These are phyloP conservation scores for Amanita molliuscula DNA, from an alignment of 768 basidiomycete genomes.

Conservation along the genomic window DNA sequence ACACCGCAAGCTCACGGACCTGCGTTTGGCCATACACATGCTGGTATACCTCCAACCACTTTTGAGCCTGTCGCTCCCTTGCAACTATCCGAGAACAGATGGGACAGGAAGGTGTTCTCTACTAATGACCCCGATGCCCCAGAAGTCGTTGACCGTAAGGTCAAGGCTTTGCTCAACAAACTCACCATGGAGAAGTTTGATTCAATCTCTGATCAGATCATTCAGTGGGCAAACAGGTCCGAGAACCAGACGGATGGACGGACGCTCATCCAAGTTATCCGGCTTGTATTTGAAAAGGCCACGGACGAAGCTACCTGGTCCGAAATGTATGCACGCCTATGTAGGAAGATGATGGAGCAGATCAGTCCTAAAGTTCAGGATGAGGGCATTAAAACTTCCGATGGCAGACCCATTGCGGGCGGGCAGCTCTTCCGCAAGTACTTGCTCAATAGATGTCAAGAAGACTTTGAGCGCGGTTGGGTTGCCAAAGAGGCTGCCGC, in stretches of 20 bases:
- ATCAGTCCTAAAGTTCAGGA: constrained; percentile 85
- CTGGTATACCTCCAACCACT: constrained; percentile 16
- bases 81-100: constrained; percentile 71
- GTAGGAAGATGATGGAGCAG: constrained; percentile 92
- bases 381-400: constrained; percentile 69
- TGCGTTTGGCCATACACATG: constrained; percentile 19
- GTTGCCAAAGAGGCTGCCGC: constrained; percentile 79
- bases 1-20: constrained; percentile 28
- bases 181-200: constrained; percentile 96
- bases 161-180: constrained; percentile 88
- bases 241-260: constrained; percentile 88
- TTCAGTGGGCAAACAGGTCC: constrained; percentile 90
- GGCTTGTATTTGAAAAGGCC: constrained; percentile 94
- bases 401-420: constrained; percentile 86
- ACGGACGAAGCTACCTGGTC: constrained; percentile 95
- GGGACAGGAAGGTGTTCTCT: constrained; percentile 49
- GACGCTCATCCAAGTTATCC: constrained; percentile 92
- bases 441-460: constrained; percentile 91
- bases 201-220: constrained; percentile 90
- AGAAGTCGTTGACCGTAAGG: constrained; percentile 86
- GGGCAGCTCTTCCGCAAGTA: constrained; percentile 96
- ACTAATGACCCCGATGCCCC: constrained; percentile 55
- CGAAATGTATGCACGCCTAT: constrained; percentile 94
- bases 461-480: constrained; percentile 97
- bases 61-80: constrained; percentile 73